Percentiles rank a stretch among this genome's conserved stretches.
Conservation (phyloP, 164 flowering plant species). For the Santalum album region DNA sequence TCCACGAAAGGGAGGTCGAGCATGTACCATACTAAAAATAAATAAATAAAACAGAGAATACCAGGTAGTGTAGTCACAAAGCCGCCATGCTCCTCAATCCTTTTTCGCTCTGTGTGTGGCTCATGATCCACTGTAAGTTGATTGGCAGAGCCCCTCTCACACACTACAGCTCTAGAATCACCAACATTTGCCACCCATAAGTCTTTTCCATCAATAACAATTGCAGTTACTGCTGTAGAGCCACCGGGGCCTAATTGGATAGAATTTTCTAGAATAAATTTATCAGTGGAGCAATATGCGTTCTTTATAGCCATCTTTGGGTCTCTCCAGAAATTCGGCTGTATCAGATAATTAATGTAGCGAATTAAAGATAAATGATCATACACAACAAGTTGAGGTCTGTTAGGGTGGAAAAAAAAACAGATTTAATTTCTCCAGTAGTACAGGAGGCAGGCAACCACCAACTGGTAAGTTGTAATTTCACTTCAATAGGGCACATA, state of each 20-base stretch:
- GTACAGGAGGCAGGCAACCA: too few relatives aligned
- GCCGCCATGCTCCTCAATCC: constrained; percentile 59
- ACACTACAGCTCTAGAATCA: constrained; percentile 61
- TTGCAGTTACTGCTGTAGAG: constrained; percentile 72
- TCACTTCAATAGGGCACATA: too few relatives aligned
- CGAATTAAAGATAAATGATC: neutral
- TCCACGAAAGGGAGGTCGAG: too few relatives aligned
- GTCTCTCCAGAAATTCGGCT: constrained; percentile 58
- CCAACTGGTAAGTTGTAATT: too few relatives aligned
- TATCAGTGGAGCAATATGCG: constrained; percentile 51
- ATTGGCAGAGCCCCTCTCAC: constrained; percentile 37
- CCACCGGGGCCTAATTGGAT: constrained; percentile 57
- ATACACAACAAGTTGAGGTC: neutral
- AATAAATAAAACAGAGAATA: too few relatives aligned
- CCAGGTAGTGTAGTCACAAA: constrained; percentile 62
- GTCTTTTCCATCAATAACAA: constrained; percentile 52
- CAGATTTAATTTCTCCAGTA: too few relatives aligned
- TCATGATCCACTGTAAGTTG: constrained; percentile 69
- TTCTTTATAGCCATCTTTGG: constrained; percentile 43
- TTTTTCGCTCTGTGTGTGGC: constrained; percentile 43
- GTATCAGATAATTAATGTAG: constrained; percentile 7
- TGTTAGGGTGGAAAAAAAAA: too few relatives aligned
- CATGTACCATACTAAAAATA: too few relatives aligned
- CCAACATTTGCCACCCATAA: constrained; percentile 63
- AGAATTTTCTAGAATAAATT: constrained; percentile 38